Conservation (phyloP, 768 basidiomycete species). For the Guyanaporus albipodus region DNA sequence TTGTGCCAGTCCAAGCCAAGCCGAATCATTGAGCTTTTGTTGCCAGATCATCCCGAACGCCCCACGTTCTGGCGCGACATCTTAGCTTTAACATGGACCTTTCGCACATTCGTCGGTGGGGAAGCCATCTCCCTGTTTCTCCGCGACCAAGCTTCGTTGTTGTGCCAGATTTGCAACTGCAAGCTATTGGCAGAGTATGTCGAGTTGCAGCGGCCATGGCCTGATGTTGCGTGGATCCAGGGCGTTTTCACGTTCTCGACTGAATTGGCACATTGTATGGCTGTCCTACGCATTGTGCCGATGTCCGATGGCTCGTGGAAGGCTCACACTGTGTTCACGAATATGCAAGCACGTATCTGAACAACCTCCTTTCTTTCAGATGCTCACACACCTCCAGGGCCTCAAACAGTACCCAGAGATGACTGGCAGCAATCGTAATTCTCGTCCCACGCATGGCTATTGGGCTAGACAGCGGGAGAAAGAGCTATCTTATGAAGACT, state of each 20-base stretch:
- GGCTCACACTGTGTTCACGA: conserved; percentile 54
- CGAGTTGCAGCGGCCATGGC: conserved; percentile 34
- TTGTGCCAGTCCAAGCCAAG: not conserved
- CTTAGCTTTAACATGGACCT: conserved; percentile 46
- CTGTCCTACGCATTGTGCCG: conserved; percentile 33
- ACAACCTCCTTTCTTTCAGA: not conserved
- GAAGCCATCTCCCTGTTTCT: conserved; percentile 33
- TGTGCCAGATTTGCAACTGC: conserved; percentile 2
- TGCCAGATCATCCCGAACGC: not conserved
- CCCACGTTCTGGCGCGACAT: conserved; percentile 3
- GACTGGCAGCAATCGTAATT: conserved; percentile 12
- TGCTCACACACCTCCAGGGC: not conserved
- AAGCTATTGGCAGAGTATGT: not conserved
- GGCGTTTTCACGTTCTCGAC: conserved; percentile 3
- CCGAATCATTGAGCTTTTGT: not conserved
- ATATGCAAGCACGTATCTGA: conserved; percentile 37
- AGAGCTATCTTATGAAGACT: not conserved
- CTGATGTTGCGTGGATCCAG: conserved; percentile 49
- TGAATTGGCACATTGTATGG: conserved; percentile 1
- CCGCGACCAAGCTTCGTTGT: conserved; percentile 29
- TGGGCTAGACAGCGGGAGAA: not conserved
- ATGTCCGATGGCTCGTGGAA: conserved; percentile 47
- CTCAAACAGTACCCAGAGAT: conserved; percentile 38
- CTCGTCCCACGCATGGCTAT: not conserved
- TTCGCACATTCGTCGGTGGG: conserved; percentile 42